Evolutionary conservation across 495 filamentous ascomycete species (phyloP).

Genomic region (Penicillium manginii): DNA sequence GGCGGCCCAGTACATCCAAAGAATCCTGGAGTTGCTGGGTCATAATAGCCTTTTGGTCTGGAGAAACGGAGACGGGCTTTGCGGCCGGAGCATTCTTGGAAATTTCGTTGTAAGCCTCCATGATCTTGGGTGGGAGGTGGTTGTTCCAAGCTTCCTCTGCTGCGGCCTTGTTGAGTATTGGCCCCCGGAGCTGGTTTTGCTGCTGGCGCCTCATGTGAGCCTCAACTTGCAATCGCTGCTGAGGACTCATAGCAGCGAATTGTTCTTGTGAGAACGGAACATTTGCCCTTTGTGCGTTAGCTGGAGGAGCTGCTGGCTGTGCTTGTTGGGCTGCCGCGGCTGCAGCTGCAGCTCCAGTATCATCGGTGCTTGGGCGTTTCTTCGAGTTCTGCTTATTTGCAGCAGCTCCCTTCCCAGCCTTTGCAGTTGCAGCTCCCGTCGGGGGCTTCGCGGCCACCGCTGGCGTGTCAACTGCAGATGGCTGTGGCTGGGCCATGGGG

Average conservation of each 20-base stretch:
- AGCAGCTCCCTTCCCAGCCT: constrained; percentile 30
- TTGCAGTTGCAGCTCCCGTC: constrained; percentile 25
- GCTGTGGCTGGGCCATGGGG: constrained; percentile 29
- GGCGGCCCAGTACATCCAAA: constrained; percentile 42
- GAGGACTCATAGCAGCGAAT: constrained; percentile 52
- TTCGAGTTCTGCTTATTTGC: constrained; percentile 44
- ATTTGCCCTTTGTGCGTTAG: constrained; percentile 36
- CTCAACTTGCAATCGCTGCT: constrained; percentile 52
- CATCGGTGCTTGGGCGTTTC: constrained; percentile 67
- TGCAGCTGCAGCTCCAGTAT: constrained; percentile 37
- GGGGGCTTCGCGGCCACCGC: constrained; percentile 26
- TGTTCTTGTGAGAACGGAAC: constrained; percentile 51
- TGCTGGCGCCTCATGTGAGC: constrained; percentile 39
- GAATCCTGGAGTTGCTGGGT: constrained; percentile 48
- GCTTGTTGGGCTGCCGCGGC: constrained; percentile 43
- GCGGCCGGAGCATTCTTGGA: constrained; percentile 34
- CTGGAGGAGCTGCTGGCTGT: constrained; percentile 36
- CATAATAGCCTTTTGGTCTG: constrained; percentile 52
- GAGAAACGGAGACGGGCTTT: constrained; percentile 36
- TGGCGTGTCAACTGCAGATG: constrained; percentile 16
- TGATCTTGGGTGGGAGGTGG: constrained; percentile 40
- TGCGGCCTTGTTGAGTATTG: constrained; percentile 30
- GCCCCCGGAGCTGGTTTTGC: constrained; percentile 31
- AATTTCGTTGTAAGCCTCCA: constrained; percentile 46
- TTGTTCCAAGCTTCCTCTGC: constrained; percentile 47